Conservation (phyloP, 768 basidiomycete species). For the Tubosaeta sp. region DNA sequence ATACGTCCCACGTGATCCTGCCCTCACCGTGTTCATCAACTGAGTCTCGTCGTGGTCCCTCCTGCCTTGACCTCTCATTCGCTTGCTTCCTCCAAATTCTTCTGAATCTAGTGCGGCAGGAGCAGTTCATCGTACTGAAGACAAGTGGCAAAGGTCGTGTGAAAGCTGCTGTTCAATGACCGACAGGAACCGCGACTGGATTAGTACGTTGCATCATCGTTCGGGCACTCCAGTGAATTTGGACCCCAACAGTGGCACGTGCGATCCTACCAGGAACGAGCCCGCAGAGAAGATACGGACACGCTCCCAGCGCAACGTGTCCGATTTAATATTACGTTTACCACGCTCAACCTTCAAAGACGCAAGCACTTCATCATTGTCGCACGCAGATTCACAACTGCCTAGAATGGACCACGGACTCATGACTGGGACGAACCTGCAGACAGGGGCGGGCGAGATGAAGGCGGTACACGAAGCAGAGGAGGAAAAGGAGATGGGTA, state of each 20-base stretch:
- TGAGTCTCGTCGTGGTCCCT: not conserved
- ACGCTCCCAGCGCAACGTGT: constrained; percentile 48
- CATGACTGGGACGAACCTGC: not conserved
- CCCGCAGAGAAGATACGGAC: constrained; percentile 29
- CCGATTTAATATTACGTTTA: constrained; percentile 44
- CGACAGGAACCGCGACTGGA: constrained; percentile 12
- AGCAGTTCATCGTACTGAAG: not conserved
- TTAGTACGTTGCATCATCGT: constrained; percentile 3
- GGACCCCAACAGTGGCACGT: constrained; percentile 3
- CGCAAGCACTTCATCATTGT: constrained; percentile 33
- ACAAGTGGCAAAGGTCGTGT: constrained; percentile 1
- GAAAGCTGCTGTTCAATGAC: constrained; percentile 10
- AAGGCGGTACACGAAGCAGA: not conserved
- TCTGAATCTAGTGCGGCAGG: not conserved
- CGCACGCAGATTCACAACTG: constrained; percentile 1
- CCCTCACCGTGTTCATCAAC: not conserved
- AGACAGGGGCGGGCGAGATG: not conserved
- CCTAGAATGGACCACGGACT: not conserved
- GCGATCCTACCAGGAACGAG: not conserved
- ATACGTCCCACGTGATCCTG: not conserved
- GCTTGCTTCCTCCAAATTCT: not conserved
- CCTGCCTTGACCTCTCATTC: not conserved
- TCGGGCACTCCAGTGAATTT: not conserved
- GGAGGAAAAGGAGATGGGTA: constrained; percentile 1
- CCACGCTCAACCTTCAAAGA: constrained; percentile 52